Percentiles rank a stretch among this genome's conserved stretches.
Evolutionary conservation across 371 early-diverging fungal species (phyloP).

Genomic region (Circinella minor): DNA sequence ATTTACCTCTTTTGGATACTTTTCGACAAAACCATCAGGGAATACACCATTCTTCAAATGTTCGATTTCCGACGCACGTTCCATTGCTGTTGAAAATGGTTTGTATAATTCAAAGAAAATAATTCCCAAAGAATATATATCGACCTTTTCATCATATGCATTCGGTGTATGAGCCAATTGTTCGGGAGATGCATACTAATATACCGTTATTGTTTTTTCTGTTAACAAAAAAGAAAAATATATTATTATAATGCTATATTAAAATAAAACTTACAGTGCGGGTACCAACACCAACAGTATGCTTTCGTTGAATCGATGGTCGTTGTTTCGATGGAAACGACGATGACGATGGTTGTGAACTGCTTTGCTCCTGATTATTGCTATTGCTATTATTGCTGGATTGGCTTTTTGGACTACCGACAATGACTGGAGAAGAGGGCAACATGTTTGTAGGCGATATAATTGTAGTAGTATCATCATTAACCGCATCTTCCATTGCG

Average conservation of each 20-base stretch:
- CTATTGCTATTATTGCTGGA: slow-evolving; percentile 5
- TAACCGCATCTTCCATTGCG: slow-evolving; percentile 22
- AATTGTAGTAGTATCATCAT: not conserved
- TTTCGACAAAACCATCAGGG: slow-evolving; percentile 74
- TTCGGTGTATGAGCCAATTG: slow-evolving; percentile 69
- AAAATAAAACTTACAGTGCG: slow-evolving; percentile 58
- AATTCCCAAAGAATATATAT: slow-evolving; percentile 76
- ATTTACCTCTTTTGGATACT: slow-evolving; percentile 76
- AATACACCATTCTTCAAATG: slow-evolving; percentile 69
- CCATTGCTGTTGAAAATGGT: slow-evolving; percentile 71
- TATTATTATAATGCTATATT: not conserved
- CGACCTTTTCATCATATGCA: slow-evolving; percentile 66
- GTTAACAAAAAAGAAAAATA: not conserved
- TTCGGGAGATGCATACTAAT: slow-evolving; percentile 92
- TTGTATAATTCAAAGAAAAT: slow-evolving; percentile 74
- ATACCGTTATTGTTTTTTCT: not conserved
- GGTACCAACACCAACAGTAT: slow-evolving; percentile 75
- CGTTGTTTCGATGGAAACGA: not conserved
- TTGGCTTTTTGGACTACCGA: not conserved
- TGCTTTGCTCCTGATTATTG: not conserved
- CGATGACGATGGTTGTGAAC: too few species aligned
- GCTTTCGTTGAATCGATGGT: slow-evolving; percentile 21
- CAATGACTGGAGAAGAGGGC: not conserved
- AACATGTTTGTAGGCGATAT: slow-evolving; percentile 9
- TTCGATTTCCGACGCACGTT: slow-evolving; percentile 63